Percentiles rank a stretch among this genome's conserved stretches.
Evolutionary conservation across 2,329 filamentous ascomycete species (phyloP).

Genomic region (Chaetomium strumarium): DNA sequence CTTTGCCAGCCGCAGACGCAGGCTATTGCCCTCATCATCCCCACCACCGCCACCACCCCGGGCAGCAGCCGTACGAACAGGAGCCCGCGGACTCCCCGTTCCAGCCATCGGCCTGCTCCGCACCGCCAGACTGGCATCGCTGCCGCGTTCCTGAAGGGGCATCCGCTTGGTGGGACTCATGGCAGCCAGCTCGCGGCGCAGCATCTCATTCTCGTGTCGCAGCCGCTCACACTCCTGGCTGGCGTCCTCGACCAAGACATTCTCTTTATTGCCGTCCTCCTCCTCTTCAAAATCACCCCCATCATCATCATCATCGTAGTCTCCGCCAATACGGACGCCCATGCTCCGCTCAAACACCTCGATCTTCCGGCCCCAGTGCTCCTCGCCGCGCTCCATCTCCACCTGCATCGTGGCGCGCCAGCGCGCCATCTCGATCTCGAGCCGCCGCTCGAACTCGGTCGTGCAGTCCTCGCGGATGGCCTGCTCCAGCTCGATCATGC

Average conservation of each 20-base stretch:
- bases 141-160: constrained; percentile 45
- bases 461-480: constrained; percentile 86
- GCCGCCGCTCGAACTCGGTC: constrained; percentile 72
- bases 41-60: not conserved
- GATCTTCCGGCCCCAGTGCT: constrained; percentile 78
- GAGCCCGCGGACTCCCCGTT: constrained; percentile 26
- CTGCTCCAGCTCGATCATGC: constrained; percentile 65
- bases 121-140: constrained; percentile 18
- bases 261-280: too few species aligned
- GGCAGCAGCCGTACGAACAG: not conserved
- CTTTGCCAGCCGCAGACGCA: constrained; percentile 45
- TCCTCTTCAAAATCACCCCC: too few species aligned
- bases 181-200: constrained; percentile 59
- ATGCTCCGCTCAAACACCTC: constrained; percentile 54
- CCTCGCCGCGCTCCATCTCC: constrained; percentile 74
- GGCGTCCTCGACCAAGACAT: constrained; percentile 56
- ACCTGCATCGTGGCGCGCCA: constrained; percentile 75
- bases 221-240: constrained; percentile 67
- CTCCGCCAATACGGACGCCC: constrained; percentile 24
- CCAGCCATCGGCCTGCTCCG: constrained; percentile 13
- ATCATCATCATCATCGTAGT: constrained; percentile 38
- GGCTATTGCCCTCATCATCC: constrained; percentile 25
- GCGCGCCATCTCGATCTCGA: constrained; percentile 68
- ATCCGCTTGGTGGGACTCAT: constrained; percentile 58
- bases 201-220: constrained; percentile 55